Base-by-base conservation (phyloP, 2,329 filamentous ascomycete genomes). In the Fonsecaea erecta region DNA sequence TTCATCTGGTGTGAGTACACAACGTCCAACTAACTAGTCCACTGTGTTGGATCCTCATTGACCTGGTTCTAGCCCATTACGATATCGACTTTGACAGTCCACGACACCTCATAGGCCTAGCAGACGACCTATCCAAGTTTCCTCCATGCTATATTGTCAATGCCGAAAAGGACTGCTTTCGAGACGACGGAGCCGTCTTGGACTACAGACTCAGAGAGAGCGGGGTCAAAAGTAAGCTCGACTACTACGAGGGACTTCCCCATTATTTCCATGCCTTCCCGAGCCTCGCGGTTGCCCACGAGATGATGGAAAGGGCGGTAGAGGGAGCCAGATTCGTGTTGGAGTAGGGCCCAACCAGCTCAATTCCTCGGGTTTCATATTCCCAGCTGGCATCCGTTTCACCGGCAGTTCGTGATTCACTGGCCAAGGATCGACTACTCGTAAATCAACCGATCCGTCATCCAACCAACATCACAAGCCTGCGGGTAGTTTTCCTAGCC, bases 131-230 rank as follows among this genome's bases (percentile, higher is more conserved):
- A 5, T 67, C 67, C 28, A 65, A 65, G 46, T 69, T 67, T 37
- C 68, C 68, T 21, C 64, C 68, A 2, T 65, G 55, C 14, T 69
- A 68, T 46, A 65, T 70, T 43, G 64, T 70, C 40, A 63, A 60
- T 16, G 66, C 68, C 16, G 66, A 70, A 30, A 70, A 70, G 53
- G 68, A 78, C 62, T 73, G 71, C 32, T 70, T 85, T 2, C 75
- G 84, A 4, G 84, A 86, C 64, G 84, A 85, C 59, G 82, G 75
- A 0, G 68, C 85, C 32, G 78, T 86, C 0, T 85, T 85, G 65
- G 82, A 84, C 66, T 71, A 78, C 40, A 69, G 80, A 1, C 70
- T 86, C 63, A 74, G 76, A 46, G 79, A 81, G 59, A 77, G 80
- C 32, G 75, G 74, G 1, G 78, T 84, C 8, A 71, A 75, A 68